These are phyloP conservation scores for Elongisporangium anandrum DNA, from an alignment of 352 stramenopile genomes.

Conservation along the genomic window DNA sequence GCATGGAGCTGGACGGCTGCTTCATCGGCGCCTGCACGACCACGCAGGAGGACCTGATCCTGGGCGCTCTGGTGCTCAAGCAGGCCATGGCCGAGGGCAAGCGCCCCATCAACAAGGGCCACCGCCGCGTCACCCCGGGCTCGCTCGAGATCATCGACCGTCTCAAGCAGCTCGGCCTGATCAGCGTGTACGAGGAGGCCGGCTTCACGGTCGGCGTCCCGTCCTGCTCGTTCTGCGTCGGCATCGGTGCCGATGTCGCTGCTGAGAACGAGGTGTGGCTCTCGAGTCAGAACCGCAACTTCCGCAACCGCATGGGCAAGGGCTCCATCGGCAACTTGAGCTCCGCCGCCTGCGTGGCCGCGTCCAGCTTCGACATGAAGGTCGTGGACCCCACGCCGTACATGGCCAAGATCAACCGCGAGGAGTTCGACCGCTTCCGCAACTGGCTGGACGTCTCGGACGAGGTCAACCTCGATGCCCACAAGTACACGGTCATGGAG, in stretches of 20 bases:
- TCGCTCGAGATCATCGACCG: conserved; percentile 70
- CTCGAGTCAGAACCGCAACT: conserved; percentile 83
- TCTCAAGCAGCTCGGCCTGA: conserved; percentile 56
- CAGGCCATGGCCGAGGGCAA: conserved; percentile 68
- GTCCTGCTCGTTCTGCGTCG: conserved; percentile 78
- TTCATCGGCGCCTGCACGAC: conserved; percentile 84
- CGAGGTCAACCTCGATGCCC: conserved; percentile 11
- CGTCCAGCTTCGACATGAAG: conserved; percentile 77
- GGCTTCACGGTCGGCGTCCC: conserved; percentile 76
- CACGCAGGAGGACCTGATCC: conserved; percentile 77
- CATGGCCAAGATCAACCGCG: conserved; percentile 56
- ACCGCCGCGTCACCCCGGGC: conserved; percentile 69
- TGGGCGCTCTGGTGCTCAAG: conserved; percentile 70
- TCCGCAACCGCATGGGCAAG: conserved; percentile 81
- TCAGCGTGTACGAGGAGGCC: conserved; percentile 74
- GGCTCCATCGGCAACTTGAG: conserved; percentile 76
- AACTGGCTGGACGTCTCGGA: conserved; percentile 50
- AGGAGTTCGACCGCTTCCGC: conserved; percentile 76
- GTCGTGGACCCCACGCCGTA: conserved; percentile 65
- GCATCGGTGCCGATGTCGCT: conserved; percentile 74
- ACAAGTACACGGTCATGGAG: conserved; percentile 30
- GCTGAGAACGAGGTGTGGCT: conserved; percentile 75
- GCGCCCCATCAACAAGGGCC: conserved; percentile 32
- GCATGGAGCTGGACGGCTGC: conserved; percentile 75
- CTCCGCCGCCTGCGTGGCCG: conserved; percentile 62